phyloP scores from a whole-genome alignment of 345 rosid species.

The Eucalyptus paniculata region DNA sequence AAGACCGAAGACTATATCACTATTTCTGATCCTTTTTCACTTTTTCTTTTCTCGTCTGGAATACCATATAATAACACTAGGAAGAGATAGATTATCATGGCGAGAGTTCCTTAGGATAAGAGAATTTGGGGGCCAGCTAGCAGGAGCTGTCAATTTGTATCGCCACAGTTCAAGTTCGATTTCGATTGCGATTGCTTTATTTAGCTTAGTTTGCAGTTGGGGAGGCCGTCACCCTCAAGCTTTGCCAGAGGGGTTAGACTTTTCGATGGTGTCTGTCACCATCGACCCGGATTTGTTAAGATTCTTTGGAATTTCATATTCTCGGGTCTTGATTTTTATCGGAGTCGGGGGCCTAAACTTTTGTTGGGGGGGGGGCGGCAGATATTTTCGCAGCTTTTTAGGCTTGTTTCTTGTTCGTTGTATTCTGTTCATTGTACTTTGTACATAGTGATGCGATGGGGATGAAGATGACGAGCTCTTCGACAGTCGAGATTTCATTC shows the following conservation, averaged over 20 bases:
- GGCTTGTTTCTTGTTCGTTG: background rate
- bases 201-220: background rate
- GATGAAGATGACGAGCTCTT: background rate
- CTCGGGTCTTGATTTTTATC: background rate
- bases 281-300: background rate
- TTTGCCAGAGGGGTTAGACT: background rate
- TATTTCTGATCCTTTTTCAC: background rate
- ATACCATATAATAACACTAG: background rate
- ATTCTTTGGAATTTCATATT: background rate
- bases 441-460: background rate
- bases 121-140: background rate
- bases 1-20: background rate
- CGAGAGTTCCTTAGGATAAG: background rate
- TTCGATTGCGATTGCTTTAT: background rate
- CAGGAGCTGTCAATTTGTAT: background rate
- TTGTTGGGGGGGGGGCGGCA: background rate
- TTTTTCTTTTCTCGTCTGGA: background rate
- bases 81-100: background rate
- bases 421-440: background rate
- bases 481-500: background rate
- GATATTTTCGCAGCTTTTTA: background rate
- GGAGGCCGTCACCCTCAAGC: background rate
- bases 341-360: background rate
- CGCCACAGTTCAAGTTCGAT: background rate
- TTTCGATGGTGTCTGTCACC: background rate